Conservation (phyloP, 257 asterid species). For the Mentha longifolia region DNA sequence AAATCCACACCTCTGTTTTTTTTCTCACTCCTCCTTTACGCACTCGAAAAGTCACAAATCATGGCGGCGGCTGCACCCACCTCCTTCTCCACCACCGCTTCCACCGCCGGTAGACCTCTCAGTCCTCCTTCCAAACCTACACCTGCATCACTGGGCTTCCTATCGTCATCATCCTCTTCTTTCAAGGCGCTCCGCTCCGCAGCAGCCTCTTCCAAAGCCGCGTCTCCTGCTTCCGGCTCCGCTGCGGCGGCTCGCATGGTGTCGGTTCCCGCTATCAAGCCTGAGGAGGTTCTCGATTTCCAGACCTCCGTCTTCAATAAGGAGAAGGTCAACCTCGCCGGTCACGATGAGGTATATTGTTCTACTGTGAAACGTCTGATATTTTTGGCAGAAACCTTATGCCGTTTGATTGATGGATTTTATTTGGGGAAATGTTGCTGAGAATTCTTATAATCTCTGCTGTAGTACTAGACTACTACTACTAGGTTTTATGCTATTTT, state of each 20-base stretch:
- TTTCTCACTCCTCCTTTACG: not conserved
- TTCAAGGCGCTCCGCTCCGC: slow-evolving; percentile 56
- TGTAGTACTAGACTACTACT: not conserved
- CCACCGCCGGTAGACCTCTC: slow-evolving; percentile 38
- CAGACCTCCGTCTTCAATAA: slow-evolving; percentile 79
- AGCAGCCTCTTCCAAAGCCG: slow-evolving; percentile 37
- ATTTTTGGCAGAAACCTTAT: too few species aligned
- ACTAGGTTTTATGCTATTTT: too few species aligned
- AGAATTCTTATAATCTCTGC: not conserved
- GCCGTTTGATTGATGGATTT: too few species aligned
- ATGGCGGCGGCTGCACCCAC: slow-evolving; percentile 69
- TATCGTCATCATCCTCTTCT: slow-evolving; percentile 62
- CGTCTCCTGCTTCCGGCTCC: slow-evolving; percentile 47
- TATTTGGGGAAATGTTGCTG: too few species aligned
- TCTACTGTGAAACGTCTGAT: not conserved
- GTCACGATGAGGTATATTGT: slow-evolving; percentile 74
- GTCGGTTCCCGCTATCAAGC: slow-evolving; percentile 52
- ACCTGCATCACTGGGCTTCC: slow-evolving; percentile 49
- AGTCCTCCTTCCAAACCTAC: slow-evolving; percentile 31
- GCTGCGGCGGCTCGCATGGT: slow-evolving; percentile 68
- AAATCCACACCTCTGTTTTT: not conserved
- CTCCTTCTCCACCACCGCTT: slow-evolving; percentile 39
- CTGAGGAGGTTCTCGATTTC: slow-evolving; percentile 65
- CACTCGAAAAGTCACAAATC: not conserved
- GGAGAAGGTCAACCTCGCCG: slow-evolving; percentile 84